Evolutionary conservation across 73 alveolate genomes (phyloP), one percentile per base, ranked within the genome.

Genomic region (Loxodes magnus): DNA sequence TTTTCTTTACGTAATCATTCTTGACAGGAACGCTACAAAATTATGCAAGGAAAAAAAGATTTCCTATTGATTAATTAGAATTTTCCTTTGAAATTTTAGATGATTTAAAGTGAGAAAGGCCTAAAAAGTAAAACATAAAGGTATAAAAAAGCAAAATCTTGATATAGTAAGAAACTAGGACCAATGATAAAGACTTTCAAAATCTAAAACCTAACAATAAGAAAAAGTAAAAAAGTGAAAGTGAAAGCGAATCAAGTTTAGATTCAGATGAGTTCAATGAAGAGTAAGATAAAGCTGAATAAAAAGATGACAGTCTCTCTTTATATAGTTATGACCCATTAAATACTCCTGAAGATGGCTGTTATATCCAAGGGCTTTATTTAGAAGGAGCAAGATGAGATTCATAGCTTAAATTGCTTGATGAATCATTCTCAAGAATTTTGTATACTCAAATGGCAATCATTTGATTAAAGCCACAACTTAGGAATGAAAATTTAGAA

Each of bases 361-460:
- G 90, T 50, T 73, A 82, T 57, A 89, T 92, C 46, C 58, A 79
- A 52, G 99, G 99, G 25, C 87, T 84, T 74, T 92, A 60, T 68
- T 66, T 92, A 64, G 99, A 92, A 43, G 99, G 98, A 1, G 96
- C 97, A 46, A 64, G 95, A 59, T 92, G 99, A 97, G 81, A 87
- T 67, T 72, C 60, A 42, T 75, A 68, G 39, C 51, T 36, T 19
- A 65, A 65, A 26, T 57, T 63, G 38, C 69, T 83, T 31, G 96
- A 71, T 51, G 98, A 90, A 50, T 60, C 87, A 29, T 56, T 67
- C 36, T 89, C 93, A 14, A 84, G 88, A 64, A 57, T 74, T 31
- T 68, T 90, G 9, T 83, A 71, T 44, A 80, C 79, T 4, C 74
- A 72, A 43, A 64, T 90, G 88, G 96, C 98, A 4, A 82, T 76